A percentile compares a stretch with the other conserved stretches of the same genome.
phyloP scores from a whole-genome alignment of 2,329 filamentous ascomycete species.

The Lecanicillium sp. region DNA sequence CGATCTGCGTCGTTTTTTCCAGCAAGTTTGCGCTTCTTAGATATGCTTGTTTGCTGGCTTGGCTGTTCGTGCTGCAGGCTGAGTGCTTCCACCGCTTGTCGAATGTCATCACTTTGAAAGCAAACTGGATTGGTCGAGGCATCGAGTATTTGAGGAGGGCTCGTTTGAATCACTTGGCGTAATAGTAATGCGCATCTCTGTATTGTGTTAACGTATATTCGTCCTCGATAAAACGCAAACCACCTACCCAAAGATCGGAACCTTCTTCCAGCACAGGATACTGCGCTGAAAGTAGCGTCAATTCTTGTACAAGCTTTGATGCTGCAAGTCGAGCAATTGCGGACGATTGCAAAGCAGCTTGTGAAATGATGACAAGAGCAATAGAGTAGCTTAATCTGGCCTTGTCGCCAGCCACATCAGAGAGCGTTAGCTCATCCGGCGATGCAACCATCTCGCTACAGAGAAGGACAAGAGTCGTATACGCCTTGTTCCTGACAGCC shows the following conservation, averaged over 20 bases:
- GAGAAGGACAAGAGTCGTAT: slow-evolving; percentile 30
- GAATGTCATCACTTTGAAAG: slow-evolving; percentile 17
- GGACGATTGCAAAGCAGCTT: slow-evolving; percentile 23
- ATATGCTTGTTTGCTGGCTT: background rate
- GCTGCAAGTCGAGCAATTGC: slow-evolving; percentile 30
- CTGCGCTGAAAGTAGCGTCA: slow-evolving; percentile 26
- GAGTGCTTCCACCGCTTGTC: slow-evolving; percentile 19
- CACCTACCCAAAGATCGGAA: slow-evolving; percentile 35
- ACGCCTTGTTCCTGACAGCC: slow-evolving; percentile 26
- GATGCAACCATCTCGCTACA: slow-evolving; percentile 31
- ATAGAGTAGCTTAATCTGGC: slow-evolving; percentile 27
- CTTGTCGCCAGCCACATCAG: slow-evolving; percentile 17
- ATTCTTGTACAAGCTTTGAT: slow-evolving; percentile 34
- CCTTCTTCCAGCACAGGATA: slow-evolving; percentile 21
- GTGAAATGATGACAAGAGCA: slow-evolving; percentile 29
- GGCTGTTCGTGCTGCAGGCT: slow-evolving; percentile 16
- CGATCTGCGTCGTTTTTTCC: background rate
- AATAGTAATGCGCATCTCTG: slow-evolving; percentile 7
- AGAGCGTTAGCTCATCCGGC: slow-evolving; percentile 21
- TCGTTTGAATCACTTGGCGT: slow-evolving; percentile 3
- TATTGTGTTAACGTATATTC: no score
- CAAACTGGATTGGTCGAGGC: slow-evolving; percentile 7
- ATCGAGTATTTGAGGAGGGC: background rate
- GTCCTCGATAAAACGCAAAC: no score
- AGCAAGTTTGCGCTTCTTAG: slow-evolving; percentile 2